Evolutionary conservation across 495 filamentous ascomycete genomes (phyloP), one percentile per base, ranked within the genome.

Genomic region (Xylaria acuta): DNA sequence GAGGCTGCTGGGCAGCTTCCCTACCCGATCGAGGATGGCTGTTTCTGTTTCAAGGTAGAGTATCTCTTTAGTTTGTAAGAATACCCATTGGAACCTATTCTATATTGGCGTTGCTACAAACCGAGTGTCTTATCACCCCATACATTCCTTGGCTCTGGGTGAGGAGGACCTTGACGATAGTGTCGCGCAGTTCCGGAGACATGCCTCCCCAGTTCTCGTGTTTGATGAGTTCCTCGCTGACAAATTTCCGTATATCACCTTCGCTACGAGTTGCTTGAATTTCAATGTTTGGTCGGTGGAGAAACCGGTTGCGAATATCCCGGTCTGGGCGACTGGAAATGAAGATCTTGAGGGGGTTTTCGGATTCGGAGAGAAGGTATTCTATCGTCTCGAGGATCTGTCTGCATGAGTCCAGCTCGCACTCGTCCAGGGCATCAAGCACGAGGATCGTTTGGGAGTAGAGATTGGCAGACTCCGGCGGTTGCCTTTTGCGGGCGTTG

Each of bases 281-380:
- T 30, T 76, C 68, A 22, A 85, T 72, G 58, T 78, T 83, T 9
- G 80, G 74, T 5, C 51, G 54, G 6, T 60, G 62, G 34, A 70
- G 60, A 32, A 86, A 72, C 14, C 54, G 58, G 16, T 65, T 51
- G 36, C 65, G 47, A 49, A 85, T 82, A 47, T 83, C 80, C 25
- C 54, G 49, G 43, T 85, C 84, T 18, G 80, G 81, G 14, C 84
- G 78, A 56, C 83, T 84, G 14, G 84, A 86, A 66, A 86, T 81
- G 69, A 86, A 83, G n/a, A 87, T 69, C 64, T 82, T 86, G 9
- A 85, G 73, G 1, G 73, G 71, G 3, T 73, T 80, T 36, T 34
- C 11, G 54, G 64, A 59, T 72, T 56, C 16, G 22, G 49, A 18
- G 53, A 53, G 22, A 27, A 67, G 64, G 18, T 53, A 38, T 36